Base-by-base conservation (phyloP, 1,139 yeast species). In the Saccharomyces hybrid region DNA sequence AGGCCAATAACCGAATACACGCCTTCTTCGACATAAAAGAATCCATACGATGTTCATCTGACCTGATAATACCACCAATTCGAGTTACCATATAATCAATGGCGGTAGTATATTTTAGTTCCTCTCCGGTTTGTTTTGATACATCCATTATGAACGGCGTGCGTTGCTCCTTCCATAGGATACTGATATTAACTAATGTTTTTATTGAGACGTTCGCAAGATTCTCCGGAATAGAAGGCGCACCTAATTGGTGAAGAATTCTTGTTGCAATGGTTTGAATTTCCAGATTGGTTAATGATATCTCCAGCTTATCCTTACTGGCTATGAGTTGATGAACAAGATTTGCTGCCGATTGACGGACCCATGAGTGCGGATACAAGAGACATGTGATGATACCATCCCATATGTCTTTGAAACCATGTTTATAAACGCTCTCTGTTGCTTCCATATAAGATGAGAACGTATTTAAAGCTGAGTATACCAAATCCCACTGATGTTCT, bases 291-390 rank as follows among this genome's bases (percentile, higher is more conserved):
- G 60, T 60, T 8, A 70, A 60, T 46, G 64, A 52, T 8, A 51
- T 52, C 49, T 74, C 73, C 26, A 74, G 62, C 5, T 69, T 66
- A 16, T 73, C 75, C 46, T 74, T 57, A 55, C 77, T 77, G 3
- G 76, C 64, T 51, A 87, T 72, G 49, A 85, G 67, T 2, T 73
- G 66, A 1, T 84, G 83, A 46, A 84, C 69, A 49, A 89, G 73
- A 52, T 91, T 76, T n/a, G 86, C 74, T 0, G 95, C 73, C 4
- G 81, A 75, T 54, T 87, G 75, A 64, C 98, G 81, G 11, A 91
- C 86, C 98, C 98, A 91, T 0, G 95, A 78, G 69, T 91, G 98
- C 1, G 97, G 97, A 69, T 81, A 93, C 52, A 91, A 73, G 58
- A 90, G 74, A 27, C 83, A 73, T 11, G 77, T 78, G 29, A 82